phyloP scores from a whole-genome alignment of 257 asterid species.

The Solanum habrochaites region DNA sequence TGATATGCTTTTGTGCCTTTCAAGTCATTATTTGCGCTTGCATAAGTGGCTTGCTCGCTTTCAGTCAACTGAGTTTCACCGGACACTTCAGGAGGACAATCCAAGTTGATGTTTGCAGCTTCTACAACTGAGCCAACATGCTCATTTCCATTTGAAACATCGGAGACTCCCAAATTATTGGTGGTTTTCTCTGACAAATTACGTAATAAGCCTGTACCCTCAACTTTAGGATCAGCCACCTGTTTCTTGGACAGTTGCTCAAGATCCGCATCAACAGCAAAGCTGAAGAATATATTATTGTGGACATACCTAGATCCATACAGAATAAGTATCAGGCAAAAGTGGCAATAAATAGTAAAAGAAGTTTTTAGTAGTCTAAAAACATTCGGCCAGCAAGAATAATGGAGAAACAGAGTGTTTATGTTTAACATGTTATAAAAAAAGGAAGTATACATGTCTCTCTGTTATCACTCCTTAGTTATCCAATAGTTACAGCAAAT shows the following conservation, averaged over 20 bases:
- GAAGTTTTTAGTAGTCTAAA: background rate
- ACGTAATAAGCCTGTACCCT: slow-evolving; percentile 14
- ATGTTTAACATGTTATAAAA: background rate
- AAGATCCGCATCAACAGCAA: slow-evolving; percentile 80
- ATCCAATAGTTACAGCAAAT: no score
- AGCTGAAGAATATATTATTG: slow-evolving; percentile 95
- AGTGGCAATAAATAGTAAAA: background rate
- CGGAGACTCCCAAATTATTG: slow-evolving; percentile 16
- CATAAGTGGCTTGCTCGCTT: slow-evolving; percentile 97
- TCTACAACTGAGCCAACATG: slow-evolving; percentile 21
- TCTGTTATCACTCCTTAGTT: no score
- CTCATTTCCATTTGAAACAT: slow-evolving; percentile 18
- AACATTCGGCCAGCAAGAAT: background rate
- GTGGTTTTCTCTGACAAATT: slow-evolving; percentile 23
- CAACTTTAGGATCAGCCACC: slow-evolving; percentile 39
- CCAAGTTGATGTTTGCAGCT: slow-evolving; percentile 21
- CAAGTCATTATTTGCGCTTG: slow-evolving; percentile 94
- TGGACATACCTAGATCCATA: slow-evolving; percentile 68
- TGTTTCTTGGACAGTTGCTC: slow-evolving; percentile 52
- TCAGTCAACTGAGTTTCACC: slow-evolving; percentile 71
- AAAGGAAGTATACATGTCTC: background rate
- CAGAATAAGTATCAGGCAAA: background rate
- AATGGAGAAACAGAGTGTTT: background rate
- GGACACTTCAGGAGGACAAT: slow-evolving; percentile 34
- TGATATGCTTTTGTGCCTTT: slow-evolving; percentile 96